These are phyloP conservation scores for Claviceps cyperi DNA, from an alignment of 2,329 filamentous ascomycete genomes.

Conservation along the genomic window DNA sequence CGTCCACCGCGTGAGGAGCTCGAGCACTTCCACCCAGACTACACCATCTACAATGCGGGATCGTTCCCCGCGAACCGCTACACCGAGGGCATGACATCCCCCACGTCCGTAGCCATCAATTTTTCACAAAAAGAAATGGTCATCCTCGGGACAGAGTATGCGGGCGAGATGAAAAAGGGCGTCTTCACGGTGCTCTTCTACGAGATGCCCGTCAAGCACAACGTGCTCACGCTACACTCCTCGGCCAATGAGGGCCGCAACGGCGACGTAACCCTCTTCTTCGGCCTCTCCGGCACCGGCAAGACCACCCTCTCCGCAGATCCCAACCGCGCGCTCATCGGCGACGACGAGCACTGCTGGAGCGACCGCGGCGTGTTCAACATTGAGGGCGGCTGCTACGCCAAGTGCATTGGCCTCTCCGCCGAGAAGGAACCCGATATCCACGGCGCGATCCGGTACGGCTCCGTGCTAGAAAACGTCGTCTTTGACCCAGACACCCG, in stretches of 20 bases:
- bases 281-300: conserved; percentile 93
- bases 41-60: conserved; percentile 98
- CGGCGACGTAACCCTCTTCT: conserved; percentile 97
- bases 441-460: conserved; percentile 87
- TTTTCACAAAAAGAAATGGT: conserved; percentile 99
- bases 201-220: conserved; percentile 99
- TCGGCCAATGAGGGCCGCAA: conserved; percentile 93
- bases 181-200: conserved; percentile 99
- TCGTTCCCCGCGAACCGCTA: conserved; percentile 97
- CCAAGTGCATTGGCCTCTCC: conserved; percentile 94
- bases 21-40: conserved; percentile 95
- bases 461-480: conserved; percentile 95
- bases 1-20: conserved; percentile 82
- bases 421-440: conserved; percentile 99
- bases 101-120: conserved; percentile 96
- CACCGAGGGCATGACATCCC: conserved; percentile 96
- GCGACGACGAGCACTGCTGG: conserved; percentile 99
- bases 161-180: conserved; percentile 74
- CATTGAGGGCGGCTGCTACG: conserved; percentile 98
- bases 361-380: conserved; percentile 95
- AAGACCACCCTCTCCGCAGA: conserved; percentile 98
- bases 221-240: conserved; percentile 94
- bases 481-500: conserved; percentile 88
- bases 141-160: conserved; percentile 96
- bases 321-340: conserved; percentile 88